Evolutionary conservation across 768 basidiomycete genomes (phyloP).

Genomic region (Lenzites betulinus): DNA sequence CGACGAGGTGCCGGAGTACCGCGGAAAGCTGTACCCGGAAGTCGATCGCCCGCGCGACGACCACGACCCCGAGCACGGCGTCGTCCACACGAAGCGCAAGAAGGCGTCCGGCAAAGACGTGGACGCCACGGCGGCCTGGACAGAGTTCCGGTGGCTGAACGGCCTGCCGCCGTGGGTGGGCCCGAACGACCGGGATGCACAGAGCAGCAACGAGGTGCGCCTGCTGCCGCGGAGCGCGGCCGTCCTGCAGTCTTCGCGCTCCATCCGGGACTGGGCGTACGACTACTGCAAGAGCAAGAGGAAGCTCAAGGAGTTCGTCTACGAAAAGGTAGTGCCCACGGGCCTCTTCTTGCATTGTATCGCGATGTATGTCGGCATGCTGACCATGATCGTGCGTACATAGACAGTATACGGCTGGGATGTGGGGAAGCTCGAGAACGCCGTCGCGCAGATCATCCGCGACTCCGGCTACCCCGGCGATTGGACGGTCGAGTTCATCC

Average conservation of each 20-base stretch:
- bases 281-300: conserved; percentile 75
- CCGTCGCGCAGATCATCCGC: conserved; percentile 39
- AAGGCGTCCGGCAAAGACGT: background rate
- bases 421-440: conserved; percentile 41
- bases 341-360: too few relatives aligned
- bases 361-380: background rate
- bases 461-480: conserved; percentile 39
- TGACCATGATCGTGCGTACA: background rate
- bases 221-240: conserved; percentile 13
- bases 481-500: conserved; percentile 53
- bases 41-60: conserved; percentile 36
- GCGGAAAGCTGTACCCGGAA: conserved; percentile 63
- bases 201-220: conserved; percentile 10
- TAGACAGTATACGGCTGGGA: conserved; percentile 66
- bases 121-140: too few relatives aligned
- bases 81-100: background rate
- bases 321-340: conserved; percentile 54
- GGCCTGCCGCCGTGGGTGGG: conserved; percentile 21
- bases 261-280: conserved; percentile 78
- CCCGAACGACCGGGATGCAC: conserved; percentile 45
- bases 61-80: conserved; percentile 13
- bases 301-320: conserved; percentile 76
- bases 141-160: too few relatives aligned
- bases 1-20: conserved; percentile 64
- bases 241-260: conserved; percentile 54